Base-by-base conservation (phyloP, 441 rosid genomes). In the Pelargonium citronellum region DNA sequence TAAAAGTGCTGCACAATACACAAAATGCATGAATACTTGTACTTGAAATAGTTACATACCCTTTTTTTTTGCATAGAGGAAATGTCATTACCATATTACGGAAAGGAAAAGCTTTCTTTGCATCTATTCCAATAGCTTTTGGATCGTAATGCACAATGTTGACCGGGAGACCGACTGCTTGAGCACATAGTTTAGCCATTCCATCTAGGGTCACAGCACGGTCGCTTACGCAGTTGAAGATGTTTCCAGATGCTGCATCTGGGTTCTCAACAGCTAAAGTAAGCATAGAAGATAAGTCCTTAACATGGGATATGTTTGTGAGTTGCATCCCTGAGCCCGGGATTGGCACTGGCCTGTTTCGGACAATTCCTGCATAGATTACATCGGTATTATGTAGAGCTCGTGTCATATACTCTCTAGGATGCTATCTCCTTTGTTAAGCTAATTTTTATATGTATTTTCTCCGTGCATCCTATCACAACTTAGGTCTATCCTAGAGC, bases 301-400 rank as follows among this genome's bases (percentile, higher is more conserved):
- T 85, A 3, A 77, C 97, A 55, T 94, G 98, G 60, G 90, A 39
- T 12, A 94, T 86, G 79, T 94, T 91, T 3, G 96, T 87, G 47
- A 91, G 81, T 67, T 94, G 97, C 93, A 91, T 80, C 63, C 98
- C 98, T 2, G 96, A 88, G 7, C 97, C 96, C 1, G 98, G 98
- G 73, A 94, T 91, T 2, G 86, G 96, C 75, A 94, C 84, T 1
- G 97, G 89, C 76, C 97, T 88, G 55, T 83, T 83, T 57, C 97
- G 78, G 46, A 87, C 92, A 69, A 94, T 91, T 79, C 98, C 97
- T 94, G 80, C 37, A n/a, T 15, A 53, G 37, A 53, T 34, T 2
- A 70, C 46, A 72, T 51, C 30, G 15, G 0, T 22, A 27, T 3
- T 64, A 0, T 10, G 43, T 70, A 66, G 0, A 24, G 10, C 13